Base-by-base conservation (phyloP, 2,329 filamentous ascomycete genomes). In the Alternaria sp. region DNA sequence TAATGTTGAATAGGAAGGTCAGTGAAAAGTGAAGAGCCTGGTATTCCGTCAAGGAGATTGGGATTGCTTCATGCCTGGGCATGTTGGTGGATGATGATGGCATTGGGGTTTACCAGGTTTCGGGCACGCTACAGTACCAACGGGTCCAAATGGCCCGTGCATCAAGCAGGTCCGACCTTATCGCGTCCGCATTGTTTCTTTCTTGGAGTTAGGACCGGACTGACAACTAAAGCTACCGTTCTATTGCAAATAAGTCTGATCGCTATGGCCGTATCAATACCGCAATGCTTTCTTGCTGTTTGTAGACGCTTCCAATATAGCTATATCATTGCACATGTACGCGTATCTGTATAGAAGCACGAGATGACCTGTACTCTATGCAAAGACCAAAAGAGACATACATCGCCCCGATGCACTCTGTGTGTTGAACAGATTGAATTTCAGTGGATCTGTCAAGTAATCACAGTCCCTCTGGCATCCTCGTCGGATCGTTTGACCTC, bases 1-100 rank as follows among this genome's bases (percentile, higher is more conserved):
- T 52, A 40, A 40, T 49, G 69, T 73, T n/a, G 68, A 68, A 71
- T 54, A 66, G 70, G 71, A 74, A 74, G 71, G 71, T 74, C 67
- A 45, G 30, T 59, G 36, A 40, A 8, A 10, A 43, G 17, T 11
- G 15, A 3, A 44, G 12, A 25, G 13, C 30, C 21, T 12, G 30
- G 32, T 9, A 23, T 54, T 13, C 15, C 17, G 9, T 21, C 6
- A n/a, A 19, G 6, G 21, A 19, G n/a, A 21, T 10, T 28, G 52
- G 32, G 52, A 54, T 52, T 30, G 36, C 36, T 17, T 17, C 36
- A 17, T 36, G 3, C 32, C 32, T 52, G 49, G 49, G 49, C 30
- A 12, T 36, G 28, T 23, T 52, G 49, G 19, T 36, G 30, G 28
- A 19, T 51, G 28, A 4, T 32, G 26, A 28, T 51, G 47, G n/a